These are phyloP conservation scores for Neurospora sp. DNA, from an alignment of 495 filamentous ascomycete genomes.

Conservation along the genomic window DNA sequence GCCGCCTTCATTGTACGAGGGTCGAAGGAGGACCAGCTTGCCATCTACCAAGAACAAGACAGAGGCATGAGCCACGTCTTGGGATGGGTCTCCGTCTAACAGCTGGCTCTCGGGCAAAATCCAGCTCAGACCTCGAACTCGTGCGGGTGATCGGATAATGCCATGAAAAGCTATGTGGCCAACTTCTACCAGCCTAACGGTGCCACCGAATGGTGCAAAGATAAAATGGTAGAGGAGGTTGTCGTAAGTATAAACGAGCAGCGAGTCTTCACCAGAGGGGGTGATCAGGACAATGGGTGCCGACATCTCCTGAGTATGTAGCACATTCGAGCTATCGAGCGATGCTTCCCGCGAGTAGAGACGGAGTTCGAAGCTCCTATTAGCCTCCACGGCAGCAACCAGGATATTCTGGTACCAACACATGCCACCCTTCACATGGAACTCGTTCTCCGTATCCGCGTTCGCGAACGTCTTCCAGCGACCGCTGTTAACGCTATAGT, in stretches of 20 bases:
- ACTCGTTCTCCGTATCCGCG: slow-evolving; percentile 71
- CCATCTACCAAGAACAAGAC: slow-evolving; percentile 93
- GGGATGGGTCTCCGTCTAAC: slow-evolving; percentile 83
- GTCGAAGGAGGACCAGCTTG: slow-evolving; percentile 87
- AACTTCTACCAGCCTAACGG: slow-evolving; percentile 74
- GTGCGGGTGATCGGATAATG: slow-evolving; percentile 84
- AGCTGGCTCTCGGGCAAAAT: slow-evolving; percentile 87
- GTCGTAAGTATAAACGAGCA: slow-evolving; percentile 93
- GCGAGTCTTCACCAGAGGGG: slow-evolving; percentile 81
- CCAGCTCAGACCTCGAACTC: slow-evolving; percentile 92
- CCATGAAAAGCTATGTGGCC: slow-evolving; percentile 96
- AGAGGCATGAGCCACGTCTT: slow-evolving; percentile 89
- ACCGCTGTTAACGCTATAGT: slow-evolving; percentile 90
- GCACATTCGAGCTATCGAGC: slow-evolving; percentile 59
- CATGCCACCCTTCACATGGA: slow-evolving; percentile 90
- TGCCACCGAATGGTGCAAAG: slow-evolving; percentile 56
- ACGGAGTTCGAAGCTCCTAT: slow-evolving; percentile 76
- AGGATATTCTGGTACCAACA: slow-evolving; percentile 97
- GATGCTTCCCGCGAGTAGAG: slow-evolving; percentile 80
- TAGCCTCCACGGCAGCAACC: slow-evolving; percentile 84
- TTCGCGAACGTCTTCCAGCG: slow-evolving; percentile 93
- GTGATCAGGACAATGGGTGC: slow-evolving; percentile 80
- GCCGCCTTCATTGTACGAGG: slow-evolving; percentile 62
- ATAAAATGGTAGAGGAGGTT: slow-evolving; percentile 94
- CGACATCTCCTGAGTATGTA: slow-evolving; percentile 67